Evolutionary conservation across 2,329 filamentous ascomycete species (phyloP), one percentile per base, ranked within the genome.

Genomic region (Gnomoniopsis smithogilvyi): DNA sequence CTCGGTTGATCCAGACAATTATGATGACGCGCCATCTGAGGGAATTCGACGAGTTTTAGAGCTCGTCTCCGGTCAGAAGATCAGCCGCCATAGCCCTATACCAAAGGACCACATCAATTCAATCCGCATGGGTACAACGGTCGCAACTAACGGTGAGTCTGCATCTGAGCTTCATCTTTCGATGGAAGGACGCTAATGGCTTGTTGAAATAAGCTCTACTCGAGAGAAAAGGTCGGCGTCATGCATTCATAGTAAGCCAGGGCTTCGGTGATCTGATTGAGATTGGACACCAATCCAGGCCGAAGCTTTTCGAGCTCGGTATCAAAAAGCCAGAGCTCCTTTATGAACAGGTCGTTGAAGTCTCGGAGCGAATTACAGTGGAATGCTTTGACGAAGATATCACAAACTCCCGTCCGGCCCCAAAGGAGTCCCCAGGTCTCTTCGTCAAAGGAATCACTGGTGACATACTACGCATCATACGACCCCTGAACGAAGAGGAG

Each of bases 371-470:
- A 24, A 43, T 65, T n/a, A 64, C 64, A 1, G 52, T 63, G 15
- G 61, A 64, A 46, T 59, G 50, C 14, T 62, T 54, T 38, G 52
- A 54, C 43, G 55, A 59, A 38, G 54, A 59, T 33, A 30, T 36
- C n/a, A 48, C 30, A 26, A 30, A 58, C 50, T 51, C 34, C 2
- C 55, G 55, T 11, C 55, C 55, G 1, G 38, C 55, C 22, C 55
- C 50, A 7, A 58, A 58, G 24, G 52, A 54, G 47, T 30, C 48
- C 38, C 57, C 57, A 14, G 53, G 38, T 34, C 43, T 53, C 36
- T 67, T 90, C 21, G 84, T 90, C 3, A 79, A 77, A 60, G 87
- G 86, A 3, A 73, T 89, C 19, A 87, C 84, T 2, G 85, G 85
- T 2, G 87, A 90, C 70, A 80, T 84, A 3, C 81, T 90, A 8